Percentiles rank a stretch among this genome's conserved stretches.
These are phyloP conservation scores for Chlorociboria aeruginascens DNA, from an alignment of 495 filamentous ascomycete genomes.

Conservation along the genomic window DNA sequence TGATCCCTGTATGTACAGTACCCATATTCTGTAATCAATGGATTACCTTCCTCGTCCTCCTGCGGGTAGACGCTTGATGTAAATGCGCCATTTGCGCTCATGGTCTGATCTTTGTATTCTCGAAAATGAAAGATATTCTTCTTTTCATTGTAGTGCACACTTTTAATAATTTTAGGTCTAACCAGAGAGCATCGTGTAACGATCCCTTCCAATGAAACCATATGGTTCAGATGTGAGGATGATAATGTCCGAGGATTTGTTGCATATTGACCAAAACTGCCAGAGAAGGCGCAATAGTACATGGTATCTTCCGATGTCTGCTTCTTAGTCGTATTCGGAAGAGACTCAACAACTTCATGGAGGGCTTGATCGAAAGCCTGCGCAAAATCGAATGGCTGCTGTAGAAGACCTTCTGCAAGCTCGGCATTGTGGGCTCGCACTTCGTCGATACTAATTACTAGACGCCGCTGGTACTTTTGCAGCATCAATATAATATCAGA, in stretches of 20 bases:
- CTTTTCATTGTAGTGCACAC: constrained; percentile 86
- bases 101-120: constrained; percentile 91
- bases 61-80: constrained; percentile 88
- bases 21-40: constrained; percentile 87
- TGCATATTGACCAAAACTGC: constrained; percentile 87
- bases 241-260: constrained; percentile 91
- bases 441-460: constrained; percentile 85
- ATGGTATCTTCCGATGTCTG: constrained; percentile 39
- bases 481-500: constrained; percentile 88
- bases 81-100: constrained; percentile 76
- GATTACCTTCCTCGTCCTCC: constrained; percentile 75
- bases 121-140: constrained; percentile 72
- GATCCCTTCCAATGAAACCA: constrained; percentile 96
- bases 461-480: constrained; percentile 67
- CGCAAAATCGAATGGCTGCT: constrained; percentile 76
- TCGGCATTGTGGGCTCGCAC: constrained; percentile 82
- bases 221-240: constrained; percentile 80
- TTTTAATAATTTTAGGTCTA: constrained; percentile 91
- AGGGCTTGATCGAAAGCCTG: constrained; percentile 81
- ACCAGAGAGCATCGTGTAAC: constrained; percentile 94
- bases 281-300: constrained; percentile 92
- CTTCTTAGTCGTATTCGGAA: constrained; percentile 46
- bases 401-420: constrained; percentile 78
- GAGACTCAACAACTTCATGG: constrained; percentile 70
- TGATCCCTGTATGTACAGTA: constrained; percentile 94